phyloP scores from a whole-genome alignment of 306 rosid genomes.

The Parietaria judaica region DNA sequence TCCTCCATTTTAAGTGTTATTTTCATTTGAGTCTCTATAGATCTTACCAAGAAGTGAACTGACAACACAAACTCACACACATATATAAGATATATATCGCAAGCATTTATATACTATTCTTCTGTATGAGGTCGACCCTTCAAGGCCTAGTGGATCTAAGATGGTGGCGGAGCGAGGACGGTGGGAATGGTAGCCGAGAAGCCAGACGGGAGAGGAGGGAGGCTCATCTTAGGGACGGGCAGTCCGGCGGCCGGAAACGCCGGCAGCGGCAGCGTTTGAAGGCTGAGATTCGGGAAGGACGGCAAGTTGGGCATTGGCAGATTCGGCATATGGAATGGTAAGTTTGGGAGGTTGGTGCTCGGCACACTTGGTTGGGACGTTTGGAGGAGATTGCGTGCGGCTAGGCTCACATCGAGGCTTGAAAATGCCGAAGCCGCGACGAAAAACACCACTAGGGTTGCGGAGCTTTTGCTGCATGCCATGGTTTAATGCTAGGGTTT shows the following conservation, averaged over 20 bases:
- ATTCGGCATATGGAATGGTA: neutral
- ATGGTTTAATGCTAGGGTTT: neutral
- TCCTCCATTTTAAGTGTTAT: too few species aligned
- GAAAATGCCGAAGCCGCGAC: neutral
- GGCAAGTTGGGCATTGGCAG: neutral
- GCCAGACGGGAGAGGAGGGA: neutral
- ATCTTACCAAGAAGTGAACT: too few species aligned
- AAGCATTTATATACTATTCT: too few species aligned
- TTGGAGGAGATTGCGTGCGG: slow-evolving; percentile 1
- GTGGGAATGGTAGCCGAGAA: slow-evolving; percentile 3
- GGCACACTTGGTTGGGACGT: slow-evolving; percentile 4
- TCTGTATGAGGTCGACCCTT: too few species aligned
- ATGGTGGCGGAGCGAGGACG: too few species aligned
- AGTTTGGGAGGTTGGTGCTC: neutral
- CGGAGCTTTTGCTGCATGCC: neutral
- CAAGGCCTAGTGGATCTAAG: too few species aligned
- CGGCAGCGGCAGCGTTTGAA: neutral
- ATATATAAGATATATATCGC: too few species aligned
- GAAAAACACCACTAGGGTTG: neutral
- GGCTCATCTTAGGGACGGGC: neutral
- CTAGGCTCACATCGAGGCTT: neutral
- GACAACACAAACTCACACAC: too few species aligned
- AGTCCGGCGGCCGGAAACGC: neutral
- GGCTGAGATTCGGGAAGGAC: neutral
- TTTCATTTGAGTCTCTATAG: too few species aligned